A percentile compares a stretch with the other conserved stretches of the same genome.
Evolutionary conservation across 495 filamentous ascomycete species (phyloP).

Genomic region (Neurospora sp.): DNA sequence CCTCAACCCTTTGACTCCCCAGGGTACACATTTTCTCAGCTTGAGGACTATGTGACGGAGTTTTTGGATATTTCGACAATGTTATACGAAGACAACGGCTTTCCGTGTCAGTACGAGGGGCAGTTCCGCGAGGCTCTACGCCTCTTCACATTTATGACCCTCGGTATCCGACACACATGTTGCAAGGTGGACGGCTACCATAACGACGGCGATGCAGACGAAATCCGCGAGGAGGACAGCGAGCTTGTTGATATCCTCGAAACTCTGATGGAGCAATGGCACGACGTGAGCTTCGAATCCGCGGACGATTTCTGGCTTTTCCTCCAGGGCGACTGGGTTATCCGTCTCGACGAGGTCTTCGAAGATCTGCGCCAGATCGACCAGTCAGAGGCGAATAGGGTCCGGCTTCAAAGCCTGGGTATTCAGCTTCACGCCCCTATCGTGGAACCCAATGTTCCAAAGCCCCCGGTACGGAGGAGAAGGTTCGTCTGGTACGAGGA

Average conservation of each 20-base stretch:
- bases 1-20: too few relatives aligned
- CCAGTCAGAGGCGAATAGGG: background rate
- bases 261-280: background rate
- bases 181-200: background rate
- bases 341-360: background rate
- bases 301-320: background rate
- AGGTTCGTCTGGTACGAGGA: background rate
- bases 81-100: background rate
- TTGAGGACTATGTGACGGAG: background rate
- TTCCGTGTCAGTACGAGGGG: background rate
- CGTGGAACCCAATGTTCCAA: too few relatives aligned
- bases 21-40: background rate
- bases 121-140: background rate
- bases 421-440: background rate
- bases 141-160: background rate
- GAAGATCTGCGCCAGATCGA: background rate
- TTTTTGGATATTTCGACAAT: background rate
- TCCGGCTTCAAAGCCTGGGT: rapidly evolving
- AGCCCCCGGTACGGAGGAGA: background rate
- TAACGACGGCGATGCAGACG: background rate
- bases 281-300: background rate
- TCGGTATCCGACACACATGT: background rate
- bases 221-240: background rate
- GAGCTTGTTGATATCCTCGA: background rate
- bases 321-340: background rate